phyloP scores from a whole-genome alignment of 106 monocot genomes.

The Agapanthus africanus region DNA sequence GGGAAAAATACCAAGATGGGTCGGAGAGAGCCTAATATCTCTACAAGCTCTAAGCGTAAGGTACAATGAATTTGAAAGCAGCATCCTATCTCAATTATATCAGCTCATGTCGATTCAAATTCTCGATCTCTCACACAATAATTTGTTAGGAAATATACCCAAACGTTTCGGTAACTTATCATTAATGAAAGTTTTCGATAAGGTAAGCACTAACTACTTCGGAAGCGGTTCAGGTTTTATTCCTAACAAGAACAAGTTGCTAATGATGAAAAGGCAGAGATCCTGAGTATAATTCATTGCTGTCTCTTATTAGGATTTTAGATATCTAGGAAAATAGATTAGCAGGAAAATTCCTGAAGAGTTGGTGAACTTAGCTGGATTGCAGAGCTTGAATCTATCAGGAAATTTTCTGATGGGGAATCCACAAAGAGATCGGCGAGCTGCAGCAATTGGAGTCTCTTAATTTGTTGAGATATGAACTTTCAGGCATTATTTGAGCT shows the following conservation, averaged over 20 bases:
- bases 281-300: not conserved
- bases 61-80: constrained; percentile 19
- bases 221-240: too few relatives aligned
- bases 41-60: constrained; percentile 25
- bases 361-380: not conserved
- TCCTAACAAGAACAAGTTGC: not conserved
- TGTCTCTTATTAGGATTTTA: constrained; percentile 5
- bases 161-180: not conserved
- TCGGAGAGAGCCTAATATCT: constrained; percentile 15
- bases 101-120: constrained; percentile 4
- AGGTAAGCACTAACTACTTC: too few relatives aligned
- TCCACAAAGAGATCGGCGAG: constrained; percentile 8
- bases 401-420: constrained; percentile 7
- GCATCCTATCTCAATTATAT: constrained; percentile 10
- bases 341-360: constrained; percentile 4
- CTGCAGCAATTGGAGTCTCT: not conserved
- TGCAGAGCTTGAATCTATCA: constrained; percentile 8
- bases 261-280: constrained; percentile 13
- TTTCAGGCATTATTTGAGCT: not conserved
- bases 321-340: constrained; percentile 6
- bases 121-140: constrained; percentile 17
- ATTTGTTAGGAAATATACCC: constrained; percentile 14
- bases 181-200: not conserved
- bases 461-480: constrained; percentile 3
- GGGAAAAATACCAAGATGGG: constrained; percentile 30